Evolutionary conservation across 148 eudicot species (phyloP), one percentile per base, ranked within the genome.

Genomic region (Rhododendron molle): DNA sequence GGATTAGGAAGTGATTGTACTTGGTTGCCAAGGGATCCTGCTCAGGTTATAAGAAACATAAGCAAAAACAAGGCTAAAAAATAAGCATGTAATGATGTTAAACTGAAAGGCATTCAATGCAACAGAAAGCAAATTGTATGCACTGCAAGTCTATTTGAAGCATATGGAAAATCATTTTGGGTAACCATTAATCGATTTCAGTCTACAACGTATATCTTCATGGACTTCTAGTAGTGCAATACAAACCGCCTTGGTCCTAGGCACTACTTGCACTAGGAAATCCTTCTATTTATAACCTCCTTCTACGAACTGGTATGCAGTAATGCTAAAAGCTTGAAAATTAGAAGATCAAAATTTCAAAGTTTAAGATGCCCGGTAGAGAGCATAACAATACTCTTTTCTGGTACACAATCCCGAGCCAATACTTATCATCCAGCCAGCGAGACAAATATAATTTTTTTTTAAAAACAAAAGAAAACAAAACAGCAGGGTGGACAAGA

Each of bases 11-110:
- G 91, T 82, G 93, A 90, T 83, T 86, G 98, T 54, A 88, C 92
- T 86, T 91, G 99, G 88, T 88, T 95, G 78, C 85, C 89, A 82
- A 90, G 95, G 82, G 99, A 91, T 76, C 76, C 95, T 92, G 86
- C 81, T 26, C 23, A 85, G 23, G 2, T 40, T 49, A 82, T 32
- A 44, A 34, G 43, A 50, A 47, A 44, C 38, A 15, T 54, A 8
- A 21, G 69, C 36, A 26, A 38, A 67, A 72, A 52, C 32, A 80
- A 80, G 28, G 46, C 40, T 49, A 71, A 79, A 26, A 40, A n/a
- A 36, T 20, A 30, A n/a, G n/a, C 1, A 5, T 43, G 40, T 67
- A 49, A 38, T 49, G 32, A n/a, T 49, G 30, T 15, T 49, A 47
- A 40, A 21, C 46, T 32, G 56, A 56, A 18, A 81, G 71, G 13